Evolutionary conservation across 768 basidiomycete species (phyloP), one percentile per base, ranked within the genome.

Genomic region (Kwoniella pini): DNA sequence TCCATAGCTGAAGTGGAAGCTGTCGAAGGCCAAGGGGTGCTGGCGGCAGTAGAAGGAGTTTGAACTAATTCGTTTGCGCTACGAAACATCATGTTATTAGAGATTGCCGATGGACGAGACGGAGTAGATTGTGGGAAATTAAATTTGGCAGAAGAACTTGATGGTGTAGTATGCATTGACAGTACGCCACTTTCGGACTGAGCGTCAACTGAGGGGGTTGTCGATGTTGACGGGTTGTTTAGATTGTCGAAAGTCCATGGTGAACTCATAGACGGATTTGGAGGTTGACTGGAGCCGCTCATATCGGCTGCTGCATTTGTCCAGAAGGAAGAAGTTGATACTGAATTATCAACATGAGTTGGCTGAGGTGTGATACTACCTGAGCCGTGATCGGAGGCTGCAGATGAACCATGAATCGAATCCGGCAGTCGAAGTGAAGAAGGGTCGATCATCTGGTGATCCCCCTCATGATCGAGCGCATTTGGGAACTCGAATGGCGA

Each of bases 271-370:
- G 48, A 50, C 17, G 53, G 13, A 7, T 19, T 26, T 15, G 36
- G 19, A 7, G 42, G 42, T 27, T 44, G 30, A 4, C n/a, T 9
- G 27, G 48, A 3, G 24, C 28, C 27, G 31, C 36, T 46, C 50
- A 21, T 36, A 15, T 36, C 33, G 33, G 33, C 24, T 10, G 40
- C 24, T 21, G 49, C 40, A 31, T 33, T 21, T 2, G 50, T 43
- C 58, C 58, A 60, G 58, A 52, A 60, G 10, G 58, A 9, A 3
- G 58, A 49, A 27, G 56, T 24, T n/a, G 50, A 48, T 17, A 31
- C 30, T 31, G 26, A 5, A 4, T 44, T 30, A 12, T 44, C 52
- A 15, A 54, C 11, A n/a, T 39, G 24, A 6, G 52, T 54, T 17
- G 52, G 52, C 21, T 54, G 52, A 54, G 40, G 52, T 28, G 52